These are phyloP conservation scores for Neurospora sp. DNA, from an alignment of 495 filamentous ascomycete species.

Conservation along the genomic window DNA sequence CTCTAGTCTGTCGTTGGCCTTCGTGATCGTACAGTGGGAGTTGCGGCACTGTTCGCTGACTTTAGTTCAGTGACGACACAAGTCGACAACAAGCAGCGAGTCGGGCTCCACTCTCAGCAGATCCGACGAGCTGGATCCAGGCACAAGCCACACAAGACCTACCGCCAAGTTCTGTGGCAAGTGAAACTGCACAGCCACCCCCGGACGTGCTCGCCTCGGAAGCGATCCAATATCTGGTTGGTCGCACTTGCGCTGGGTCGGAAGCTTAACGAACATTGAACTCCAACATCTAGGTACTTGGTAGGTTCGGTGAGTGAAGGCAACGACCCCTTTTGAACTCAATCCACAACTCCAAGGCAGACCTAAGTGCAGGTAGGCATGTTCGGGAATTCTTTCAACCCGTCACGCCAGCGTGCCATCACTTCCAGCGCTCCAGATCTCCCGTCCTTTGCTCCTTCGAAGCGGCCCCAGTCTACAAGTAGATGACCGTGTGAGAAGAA, in stretches of 20 bases:
- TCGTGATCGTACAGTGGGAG: background rate
- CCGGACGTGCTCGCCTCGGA: background rate
- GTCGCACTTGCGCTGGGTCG: background rate
- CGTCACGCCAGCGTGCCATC: too few species aligned
- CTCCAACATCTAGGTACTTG: too few species aligned
- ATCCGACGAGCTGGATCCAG: background rate
- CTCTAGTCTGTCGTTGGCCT: background rate
- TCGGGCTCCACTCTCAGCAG: background rate
- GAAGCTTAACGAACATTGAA: too few species aligned
- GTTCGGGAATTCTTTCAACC: too few species aligned
- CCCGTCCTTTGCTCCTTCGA: too few species aligned
- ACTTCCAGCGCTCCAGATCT: too few species aligned
- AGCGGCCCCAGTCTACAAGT: too few species aligned
- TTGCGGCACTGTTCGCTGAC: background rate
- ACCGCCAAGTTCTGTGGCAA: background rate
- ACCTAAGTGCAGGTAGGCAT: too few species aligned
- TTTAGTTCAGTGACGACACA: background rate
- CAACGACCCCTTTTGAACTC: too few species aligned
- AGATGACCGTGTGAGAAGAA: too few species aligned
- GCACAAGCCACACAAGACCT: background rate
- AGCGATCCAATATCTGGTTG: background rate
- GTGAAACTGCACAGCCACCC: background rate
- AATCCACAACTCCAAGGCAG: too few species aligned
- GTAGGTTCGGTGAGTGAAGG: too few species aligned
- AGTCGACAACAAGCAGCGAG: background rate